Base-by-base conservation (phyloP, 192 early-diverging fungal species). In the Mortierella claussenii region DNA sequence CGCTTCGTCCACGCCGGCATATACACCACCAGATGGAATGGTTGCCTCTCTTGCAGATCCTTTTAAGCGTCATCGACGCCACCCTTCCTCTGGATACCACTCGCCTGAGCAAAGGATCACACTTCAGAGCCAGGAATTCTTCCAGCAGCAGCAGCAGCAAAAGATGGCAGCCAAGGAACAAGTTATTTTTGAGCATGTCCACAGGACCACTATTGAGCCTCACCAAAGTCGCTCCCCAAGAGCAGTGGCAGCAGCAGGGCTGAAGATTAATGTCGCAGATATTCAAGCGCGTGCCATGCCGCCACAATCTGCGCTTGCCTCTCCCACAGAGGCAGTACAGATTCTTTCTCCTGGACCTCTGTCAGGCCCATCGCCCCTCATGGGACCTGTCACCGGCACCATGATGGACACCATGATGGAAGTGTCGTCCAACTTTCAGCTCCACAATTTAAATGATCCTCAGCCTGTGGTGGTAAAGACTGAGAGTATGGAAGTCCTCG, bases 351-450 rank as follows among this genome's bases (percentile, higher is more conserved):
- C 73, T 2, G 65, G 54, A 13, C 73, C 73, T 13, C 65, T 76
- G 28, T 76, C 73, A n/a, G 65, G 71, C 11, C 57, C 64, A 9
- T 76, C 73, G 0, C 73, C 73, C 4, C 44, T 33, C 11, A 60
- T 76, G 51, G 73, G 58, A 8, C 73, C 73, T 33, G 33, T 61
- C 10, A 32, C 36, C 10, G 67, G 45, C 32, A 67, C 73, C 2
- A 32, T 76, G 34, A 76, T 75, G 71, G 71, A 75, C 28, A 66
- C 63, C 21, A 55, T 76, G 34, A 76, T 76, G 73, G 73, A 76
- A 37, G 73, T 76, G 0, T 66, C 63, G 4, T 60, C 71, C 31
- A 60, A 60, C 40, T 53, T 76, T 45, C 57, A 67, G 33, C 73
- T 76, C 34, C 73, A 76, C 0, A 76, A 55, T n/a, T 23, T 76